phyloP scores from a whole-genome alignment of 176 grass and related monocot species.

The Thalia dealbata region DNA sequence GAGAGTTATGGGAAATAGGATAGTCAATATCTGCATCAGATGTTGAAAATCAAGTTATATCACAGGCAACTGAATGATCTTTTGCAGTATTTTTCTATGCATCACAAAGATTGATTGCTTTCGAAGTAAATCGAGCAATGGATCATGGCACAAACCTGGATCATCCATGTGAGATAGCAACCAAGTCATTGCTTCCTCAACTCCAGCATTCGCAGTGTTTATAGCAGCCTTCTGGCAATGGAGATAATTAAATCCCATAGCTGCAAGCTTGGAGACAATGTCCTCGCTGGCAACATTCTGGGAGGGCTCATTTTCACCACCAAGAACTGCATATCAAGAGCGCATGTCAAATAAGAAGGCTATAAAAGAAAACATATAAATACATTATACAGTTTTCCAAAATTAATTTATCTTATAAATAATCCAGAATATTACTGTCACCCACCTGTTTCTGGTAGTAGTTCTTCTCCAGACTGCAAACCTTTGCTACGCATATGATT shows the following conservation, averaged over 20 bases:
- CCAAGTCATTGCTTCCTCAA: conserved; percentile 96
- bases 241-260: conserved; percentile 93
- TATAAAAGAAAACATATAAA: neutral
- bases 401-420: neutral
- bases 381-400: neutral
- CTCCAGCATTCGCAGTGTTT: conserved; percentile 70
- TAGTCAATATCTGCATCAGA: conserved; percentile 73
- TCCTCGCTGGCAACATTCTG: conserved; percentile 54
- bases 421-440: neutral
- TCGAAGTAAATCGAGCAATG: neutral
- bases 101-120: neutral
- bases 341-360: neutral
- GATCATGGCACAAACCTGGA: conserved; percentile 41
- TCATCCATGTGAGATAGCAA: conserved; percentile 90
- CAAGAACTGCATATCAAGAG: conserved; percentile 33
- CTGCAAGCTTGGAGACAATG: conserved; percentile 81
- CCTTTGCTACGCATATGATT: conserved; percentile 87
- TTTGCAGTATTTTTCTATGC: neutral
- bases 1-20: conserved; percentile 49
- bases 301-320: conserved; percentile 32
- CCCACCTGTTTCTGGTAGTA: conserved; percentile 77
- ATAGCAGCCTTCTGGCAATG: conserved; percentile 96
- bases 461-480: conserved; percentile 83
- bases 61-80: neutral
- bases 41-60: conserved; percentile 3